Base-by-base conservation (phyloP, 768 basidiomycete species). In the Gymnopilus dilepis region DNA sequence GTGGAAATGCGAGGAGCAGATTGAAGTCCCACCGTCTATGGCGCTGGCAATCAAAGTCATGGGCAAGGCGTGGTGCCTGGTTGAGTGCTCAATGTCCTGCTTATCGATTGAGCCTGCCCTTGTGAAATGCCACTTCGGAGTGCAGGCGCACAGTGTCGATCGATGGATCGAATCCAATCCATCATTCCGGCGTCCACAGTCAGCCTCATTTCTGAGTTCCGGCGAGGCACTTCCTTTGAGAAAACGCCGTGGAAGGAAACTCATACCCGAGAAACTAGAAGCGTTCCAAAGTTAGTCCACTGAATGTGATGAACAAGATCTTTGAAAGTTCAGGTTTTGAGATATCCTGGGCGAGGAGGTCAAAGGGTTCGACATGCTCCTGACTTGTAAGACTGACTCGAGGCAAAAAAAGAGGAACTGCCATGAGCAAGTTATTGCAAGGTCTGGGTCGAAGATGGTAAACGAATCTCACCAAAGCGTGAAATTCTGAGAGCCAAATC, bases 71-170 rank as follows among this genome's bases (percentile, higher is more conserved):
- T n/a, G n/a, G n/a, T n/a, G n/a, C n/a, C n/a, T n/a, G n/a, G n/a
- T n/a, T n/a, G n/a, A n/a, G n/a, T n/a, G n/a, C n/a, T n/a, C n/a
- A n/a, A n/a, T n/a, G n/a, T n/a, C n/a, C n/a, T n/a, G n/a, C n/a
- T 45, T 45, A 45, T 45, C 22, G 43, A 45, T 45, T 45, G 43
- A 45, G n/a, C n/a, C n/a, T n/a, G n/a, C n/a, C n/a, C n/a, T n/a
- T n/a, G n/a, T n/a, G n/a, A n/a, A n/a, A n/a, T n/a, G n/a, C n/a
- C n/a, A n/a, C n/a, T 45, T 45, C 17, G 41, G 9, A 4, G 43
- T 3, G 21, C 43, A 24, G 22, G 43, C 47, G 8, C 30, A n/a
- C 17, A 30, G 22, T n/a, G 28, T 31, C 47, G 22, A 50, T 17
- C 17, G 47, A 31, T 50, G 28, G 26, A 28, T 7, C 17, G 15